Percentiles rank a stretch among this genome's conserved stretches.
Conservation (phyloP, 2,329 filamentous ascomycete species). For the Fusarium continuum region DNA sequence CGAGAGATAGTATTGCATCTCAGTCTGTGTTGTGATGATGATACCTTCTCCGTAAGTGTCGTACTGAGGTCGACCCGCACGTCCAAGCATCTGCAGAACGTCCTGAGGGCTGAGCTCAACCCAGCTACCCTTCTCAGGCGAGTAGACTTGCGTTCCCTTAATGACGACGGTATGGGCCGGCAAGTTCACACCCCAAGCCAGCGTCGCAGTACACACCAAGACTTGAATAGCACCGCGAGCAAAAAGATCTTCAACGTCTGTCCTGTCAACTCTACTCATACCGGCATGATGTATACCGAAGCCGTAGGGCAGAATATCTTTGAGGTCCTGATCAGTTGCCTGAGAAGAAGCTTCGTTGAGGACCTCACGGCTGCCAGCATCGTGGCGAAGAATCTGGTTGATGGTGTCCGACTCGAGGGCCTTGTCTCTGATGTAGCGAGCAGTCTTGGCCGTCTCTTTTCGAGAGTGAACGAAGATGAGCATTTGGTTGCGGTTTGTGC, state of each 20-base stretch:
- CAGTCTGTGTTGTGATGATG: conserved; percentile 93
- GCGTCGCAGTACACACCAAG: conserved; percentile 95
- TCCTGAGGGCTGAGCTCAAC: conserved; percentile 97
- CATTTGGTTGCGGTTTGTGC: conserved; percentile 94
- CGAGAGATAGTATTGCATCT: conserved; percentile 97
- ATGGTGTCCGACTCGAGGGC: conserved; percentile 97
- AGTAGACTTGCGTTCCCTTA: conserved; percentile 98
- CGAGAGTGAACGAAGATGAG: conserved; percentile 98
- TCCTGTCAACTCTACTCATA: conserved; percentile 94
- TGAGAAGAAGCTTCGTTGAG: conserved; percentile 84
- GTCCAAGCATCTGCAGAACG: conserved; percentile 97
- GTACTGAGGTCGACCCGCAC: conserved; percentile 94
- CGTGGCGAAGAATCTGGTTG: conserved; percentile 90
- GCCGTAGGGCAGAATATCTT: conserved; percentile 93
- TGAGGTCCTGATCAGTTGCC: conserved; percentile 86
- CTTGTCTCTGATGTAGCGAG: conserved; percentile 94
- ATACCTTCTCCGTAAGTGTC: conserved; percentile 99
- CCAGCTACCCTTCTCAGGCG: conserved; percentile 98
- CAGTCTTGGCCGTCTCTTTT: conserved; percentile 98
- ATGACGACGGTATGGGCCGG: conserved; percentile 98
- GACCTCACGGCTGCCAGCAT: conserved; percentile 90
- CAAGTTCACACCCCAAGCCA: conserved; percentile 98
- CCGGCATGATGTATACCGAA: conserved; percentile 99
- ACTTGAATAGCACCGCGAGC: conserved; percentile 91
- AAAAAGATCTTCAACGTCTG: conserved; percentile 94